Base-by-base conservation (phyloP, 495 filamentous ascomycete species). In the Tuber indicum region DNA sequence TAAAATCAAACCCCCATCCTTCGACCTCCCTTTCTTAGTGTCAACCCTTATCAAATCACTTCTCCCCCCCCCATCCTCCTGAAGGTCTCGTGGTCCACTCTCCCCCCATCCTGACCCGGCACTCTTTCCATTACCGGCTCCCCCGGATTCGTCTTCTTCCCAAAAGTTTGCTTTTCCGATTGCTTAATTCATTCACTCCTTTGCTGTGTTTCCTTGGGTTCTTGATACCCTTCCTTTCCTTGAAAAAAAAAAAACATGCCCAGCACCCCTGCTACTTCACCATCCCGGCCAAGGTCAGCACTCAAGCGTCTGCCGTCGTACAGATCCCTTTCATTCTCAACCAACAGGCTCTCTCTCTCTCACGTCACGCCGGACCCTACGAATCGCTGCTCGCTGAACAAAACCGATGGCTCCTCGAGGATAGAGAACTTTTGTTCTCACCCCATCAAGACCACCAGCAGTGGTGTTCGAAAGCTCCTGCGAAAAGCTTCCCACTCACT, bases 401-500 rank as follows among this genome's bases (percentile, higher is more conserved):
- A 36, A 66, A 66, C 58, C 26, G 58, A 66, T 66, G 58, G 58
- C 58, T 69, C 78, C 76, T 80, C 78, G 71, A 80, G 78, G 76
- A 77, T 80, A 80, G 78, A 76, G 74, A 80, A 49, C 62, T 81
- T 81, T 70, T 81, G 79, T 47, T 58, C 76, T 70, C 74, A 78
- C 72, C 80, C 80, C 71, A 82, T 81, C 72, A 81, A 75, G 75
- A 76, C 79, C 73, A 81, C 80, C 23, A 75, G 80, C 76, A 77
- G 78, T 43, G 72, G 80, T 72, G 80, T 81, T 42, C 79, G 80
- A 70, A 82, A 70, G 74, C 80, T 81, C 75, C 73, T 81, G 75
- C 80, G 75, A 70, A 82, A 77, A 75, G 80, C 80, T 49, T 81
- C 79, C 62, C 80, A 81, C 71, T 81, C 80, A 58, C 58, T 82